phyloP scores from a whole-genome alignment of 768 basidiomycete genomes.

The Harrya chromipes region DNA sequence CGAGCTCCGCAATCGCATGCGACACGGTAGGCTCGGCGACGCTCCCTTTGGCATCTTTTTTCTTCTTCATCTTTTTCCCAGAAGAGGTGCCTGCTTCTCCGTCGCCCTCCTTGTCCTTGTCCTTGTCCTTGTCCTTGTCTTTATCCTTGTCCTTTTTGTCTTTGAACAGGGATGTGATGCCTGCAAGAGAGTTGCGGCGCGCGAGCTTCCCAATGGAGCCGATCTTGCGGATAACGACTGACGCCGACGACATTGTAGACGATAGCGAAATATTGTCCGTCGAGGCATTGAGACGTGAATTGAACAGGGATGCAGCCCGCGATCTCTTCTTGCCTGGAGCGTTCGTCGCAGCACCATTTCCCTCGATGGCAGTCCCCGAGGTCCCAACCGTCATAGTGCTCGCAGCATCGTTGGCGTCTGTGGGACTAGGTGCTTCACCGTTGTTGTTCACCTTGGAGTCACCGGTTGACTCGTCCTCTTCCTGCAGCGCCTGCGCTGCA shows the following conservation, averaged over 20 bases:
- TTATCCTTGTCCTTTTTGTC: slow-evolving; percentile 64
- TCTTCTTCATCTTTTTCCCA: slow-evolving; percentile 47
- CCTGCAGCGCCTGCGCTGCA: slow-evolving; percentile 52
- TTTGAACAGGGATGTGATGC: slow-evolving; percentile 93
- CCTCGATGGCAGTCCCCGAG: slow-evolving; percentile 1
- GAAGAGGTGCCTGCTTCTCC: slow-evolving; percentile 24
- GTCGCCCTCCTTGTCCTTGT: slow-evolving; percentile 38
- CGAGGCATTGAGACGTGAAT: slow-evolving; percentile 79
- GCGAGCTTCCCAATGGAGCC: slow-evolving; percentile 89
- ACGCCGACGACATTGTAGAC: slow-evolving; percentile 91
- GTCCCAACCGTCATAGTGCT: slow-evolving; percentile 43
- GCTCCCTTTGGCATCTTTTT: slow-evolving; percentile 60
- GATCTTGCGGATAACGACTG: slow-evolving; percentile 95
- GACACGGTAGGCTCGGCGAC: slow-evolving; percentile 71
- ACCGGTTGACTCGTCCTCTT: slow-evolving; percentile 31
- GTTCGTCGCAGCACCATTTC: slow-evolving; percentile 20
- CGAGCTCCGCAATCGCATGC: slow-evolving; percentile 82
- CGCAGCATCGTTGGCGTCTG: slow-evolving; percentile 25
- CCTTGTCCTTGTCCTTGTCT: slow-evolving; percentile 24
- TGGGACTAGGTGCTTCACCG: slow-evolving; percentile 24
- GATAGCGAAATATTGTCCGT: slow-evolving; percentile 96
- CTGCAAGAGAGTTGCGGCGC: slow-evolving; percentile 81
- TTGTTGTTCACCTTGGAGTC: slow-evolving; percentile 30
- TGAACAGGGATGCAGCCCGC: slow-evolving; percentile 77
- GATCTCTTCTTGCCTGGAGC: slow-evolving; percentile 61